Conservation (phyloP, 2,329 filamentous ascomycete species). For the Nothopassalora personata region DNA sequence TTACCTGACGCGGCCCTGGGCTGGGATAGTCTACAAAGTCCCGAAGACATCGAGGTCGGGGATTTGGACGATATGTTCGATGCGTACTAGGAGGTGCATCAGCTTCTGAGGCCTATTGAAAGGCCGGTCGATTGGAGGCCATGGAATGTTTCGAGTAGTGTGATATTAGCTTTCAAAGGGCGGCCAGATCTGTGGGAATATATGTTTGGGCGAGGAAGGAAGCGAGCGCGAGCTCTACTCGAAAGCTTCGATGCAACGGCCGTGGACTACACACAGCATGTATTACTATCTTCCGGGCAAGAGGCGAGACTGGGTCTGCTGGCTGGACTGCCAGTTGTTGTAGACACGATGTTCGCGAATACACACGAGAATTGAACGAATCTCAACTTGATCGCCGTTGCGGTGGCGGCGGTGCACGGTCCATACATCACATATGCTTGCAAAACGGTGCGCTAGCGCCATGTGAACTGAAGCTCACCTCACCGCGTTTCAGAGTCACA, state of each 20-base stretch:
- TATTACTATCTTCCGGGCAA: background rate
- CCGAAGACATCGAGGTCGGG: slow-evolving; percentile 85
- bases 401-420: background rate
- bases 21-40: slow-evolving; percentile 52
- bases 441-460: background rate
- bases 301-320: background rate
- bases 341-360: background rate
- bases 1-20: slow-evolving; percentile 30
- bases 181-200: background rate
- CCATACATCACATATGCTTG: background rate
- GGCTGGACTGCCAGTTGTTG: slow-evolving; percentile 1
- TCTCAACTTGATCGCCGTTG: background rate
- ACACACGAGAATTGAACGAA: background rate
- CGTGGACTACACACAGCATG: slow-evolving; percentile 2
- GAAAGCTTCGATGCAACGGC: background rate
- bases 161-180: background rate
- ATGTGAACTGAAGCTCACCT: background rate
- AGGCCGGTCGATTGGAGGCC: background rate
- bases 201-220: background rate
- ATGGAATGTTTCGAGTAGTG: slow-evolving; percentile 4
- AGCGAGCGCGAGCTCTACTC: slow-evolving; percentile 4
- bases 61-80: slow-evolving; percentile 86
- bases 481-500: background rate
- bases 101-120: background rate
- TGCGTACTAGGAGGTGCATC: slow-evolving; percentile 34